Percentiles rank a stretch among this genome's conserved stretches.
Conservation (phyloP, 2,329 filamentous ascomycete genomes). For the Fusarium chlamydosporum region DNA sequence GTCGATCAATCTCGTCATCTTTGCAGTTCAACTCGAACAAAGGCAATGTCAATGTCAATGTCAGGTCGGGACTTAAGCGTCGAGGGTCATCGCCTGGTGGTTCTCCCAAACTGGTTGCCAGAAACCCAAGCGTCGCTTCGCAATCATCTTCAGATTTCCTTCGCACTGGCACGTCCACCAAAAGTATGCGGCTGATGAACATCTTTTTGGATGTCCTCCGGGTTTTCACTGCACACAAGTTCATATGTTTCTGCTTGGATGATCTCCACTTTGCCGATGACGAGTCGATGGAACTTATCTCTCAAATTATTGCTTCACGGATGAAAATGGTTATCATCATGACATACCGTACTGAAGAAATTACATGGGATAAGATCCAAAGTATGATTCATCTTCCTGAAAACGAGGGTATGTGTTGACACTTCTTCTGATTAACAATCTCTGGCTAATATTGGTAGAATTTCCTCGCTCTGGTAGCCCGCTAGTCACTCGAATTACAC, state of each 20-base stretch:
- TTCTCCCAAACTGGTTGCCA: conserved; percentile 56
- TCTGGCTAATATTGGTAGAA: conserved; percentile 55
- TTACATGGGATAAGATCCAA: conserved; percentile 68
- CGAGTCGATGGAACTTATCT: conserved; percentile 86
- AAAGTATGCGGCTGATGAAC: conserved; percentile 83
- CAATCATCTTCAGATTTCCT: conserved; percentile 73
- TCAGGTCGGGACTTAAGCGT: conserved; percentile 56
- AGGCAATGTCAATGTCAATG: conserved; percentile 51
- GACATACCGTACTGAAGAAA: conserved; percentile 78
- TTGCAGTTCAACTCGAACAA: conserved; percentile 53
- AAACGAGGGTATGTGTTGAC: conserved; percentile 61
- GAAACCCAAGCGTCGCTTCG: conserved; percentile 58
- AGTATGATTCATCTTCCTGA: conserved; percentile 68
- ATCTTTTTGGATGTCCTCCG: conserved; percentile 89
- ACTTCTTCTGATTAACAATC: neutral
- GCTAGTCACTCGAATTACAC: conserved; percentile 76
- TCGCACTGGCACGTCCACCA: conserved; percentile 69
- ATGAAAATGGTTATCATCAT: conserved; percentile 87
- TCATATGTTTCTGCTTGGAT: conserved; percentile 90
- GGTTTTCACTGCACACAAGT: conserved; percentile 84
- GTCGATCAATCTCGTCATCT: conserved; percentile 57
- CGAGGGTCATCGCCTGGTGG: conserved; percentile 66
- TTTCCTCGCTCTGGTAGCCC: conserved; percentile 63
- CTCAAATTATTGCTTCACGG: conserved; percentile 81
- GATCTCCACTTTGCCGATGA: conserved; percentile 92